Base-by-base conservation (phyloP, 1,139 yeast genomes). In the Hyphopichia fennica region DNA sequence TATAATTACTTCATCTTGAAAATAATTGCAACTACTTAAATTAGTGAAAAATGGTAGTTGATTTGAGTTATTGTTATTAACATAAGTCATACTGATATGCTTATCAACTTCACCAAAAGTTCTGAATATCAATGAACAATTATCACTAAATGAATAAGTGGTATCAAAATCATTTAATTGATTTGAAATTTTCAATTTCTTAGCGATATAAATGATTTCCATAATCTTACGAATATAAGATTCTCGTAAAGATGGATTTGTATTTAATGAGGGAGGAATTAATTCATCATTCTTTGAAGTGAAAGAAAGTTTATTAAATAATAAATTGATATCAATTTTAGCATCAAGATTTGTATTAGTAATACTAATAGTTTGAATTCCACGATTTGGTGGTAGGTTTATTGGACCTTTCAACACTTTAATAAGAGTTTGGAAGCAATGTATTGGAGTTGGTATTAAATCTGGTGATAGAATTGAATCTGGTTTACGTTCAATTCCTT, bases 361-460 rank as follows among this genome's bases (percentile, higher is more conserved):
- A 4, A 79, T 60, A 46, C 75, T 69, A 15, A 85, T 80, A 0
- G 84, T 76, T 50, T 76, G 81, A 3, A 68, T 61, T 14, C 73
- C 74, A n/a, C 72, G 76, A 3, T 54, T 60, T 1, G 75, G 65
- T 3, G 59, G 61, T 28, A 74, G 60, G 13, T 67, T 58, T 5
- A 85, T 56, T 0, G 91, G 90, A 0, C 87, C 89, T 48, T 71
- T 78, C 39, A 85, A 63, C 2, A 82, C 83, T 48, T 79, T 80
- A 43, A 77, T 70, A 19, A 84, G 54, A 18, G 85, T 82, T 39
- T 68, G 69, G 29, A 84, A 61, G 52, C 89, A 82, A 40, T 77
- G 79, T 1, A 74, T 57, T 10, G 79, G 73, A 7, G 73, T 63
- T 1, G 87, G 87, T 1, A 72, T 52, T 49, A 17, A 57, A 32